Conservation (phyloP, 2,329 filamentous ascomycete genomes). For the Plectosphaerella plurivora region DNA sequence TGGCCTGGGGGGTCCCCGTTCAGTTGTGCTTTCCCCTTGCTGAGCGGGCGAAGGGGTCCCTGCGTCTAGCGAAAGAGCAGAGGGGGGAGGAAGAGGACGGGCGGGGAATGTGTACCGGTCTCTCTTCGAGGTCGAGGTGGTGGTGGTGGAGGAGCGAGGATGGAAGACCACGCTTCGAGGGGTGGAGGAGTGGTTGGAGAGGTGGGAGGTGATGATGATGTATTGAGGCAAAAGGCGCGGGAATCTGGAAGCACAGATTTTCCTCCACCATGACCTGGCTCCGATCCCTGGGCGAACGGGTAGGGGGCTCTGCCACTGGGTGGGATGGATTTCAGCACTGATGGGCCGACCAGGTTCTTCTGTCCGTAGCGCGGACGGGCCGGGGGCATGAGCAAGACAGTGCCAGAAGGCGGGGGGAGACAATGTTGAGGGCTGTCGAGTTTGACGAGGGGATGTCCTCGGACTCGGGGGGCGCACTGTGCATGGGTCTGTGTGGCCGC, state of each 20-base stretch:
- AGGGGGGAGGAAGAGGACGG: constrained; percentile 8
- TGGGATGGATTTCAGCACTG: too few relatives aligned
- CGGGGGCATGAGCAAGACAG: too few relatives aligned
- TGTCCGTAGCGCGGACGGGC: too few relatives aligned
- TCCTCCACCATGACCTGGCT: background rate
- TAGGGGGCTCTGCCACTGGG: background rate
- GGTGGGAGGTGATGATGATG: constrained; percentile 13
- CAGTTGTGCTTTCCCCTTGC: constrained; percentile 9
- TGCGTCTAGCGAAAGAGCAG: constrained; percentile 16
- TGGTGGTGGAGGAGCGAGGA: background rate
- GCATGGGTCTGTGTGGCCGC: too few relatives aligned
- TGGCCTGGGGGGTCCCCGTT: background rate
- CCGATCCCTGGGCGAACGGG: background rate
- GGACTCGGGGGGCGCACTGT: too few relatives aligned
- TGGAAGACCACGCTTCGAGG: constrained; percentile 4
- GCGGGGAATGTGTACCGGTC: constrained; percentile 2
- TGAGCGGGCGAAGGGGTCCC: constrained; percentile 4
- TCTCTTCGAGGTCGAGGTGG: background rate
- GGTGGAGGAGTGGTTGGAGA: constrained; percentile 7
- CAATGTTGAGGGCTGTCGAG: too few relatives aligned
- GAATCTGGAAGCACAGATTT: constrained; percentile 6
- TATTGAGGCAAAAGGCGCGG: constrained; percentile 8
- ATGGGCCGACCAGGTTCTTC: too few relatives aligned
- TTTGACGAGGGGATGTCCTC: too few relatives aligned
- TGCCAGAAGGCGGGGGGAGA: too few relatives aligned